Base-by-base conservation (phyloP, 2,329 filamentous ascomycete species). In the Pseudopithomyces maydicus region DNA sequence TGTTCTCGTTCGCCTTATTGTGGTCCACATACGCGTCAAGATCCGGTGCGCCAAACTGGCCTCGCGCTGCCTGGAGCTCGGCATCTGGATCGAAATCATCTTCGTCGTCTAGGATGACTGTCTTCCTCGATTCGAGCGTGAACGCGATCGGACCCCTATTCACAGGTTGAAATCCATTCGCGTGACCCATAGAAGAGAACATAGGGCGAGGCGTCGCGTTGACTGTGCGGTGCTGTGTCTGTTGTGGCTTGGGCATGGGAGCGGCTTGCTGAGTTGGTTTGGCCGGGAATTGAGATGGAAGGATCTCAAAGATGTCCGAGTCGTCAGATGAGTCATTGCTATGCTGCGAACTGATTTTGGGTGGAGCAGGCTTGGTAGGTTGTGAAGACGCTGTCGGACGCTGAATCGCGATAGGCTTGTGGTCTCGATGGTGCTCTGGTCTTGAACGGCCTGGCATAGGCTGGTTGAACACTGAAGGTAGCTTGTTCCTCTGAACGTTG, bases 1-100 rank as follows among this genome's bases (percentile, higher is more conserved):
- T 82, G 64, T 94, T 90, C 45, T 88, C 88, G 49, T 85, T 86
- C 11, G 91, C 90, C 72, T 91, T 89, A 56, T 81, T 80, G 0
- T 89, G 85, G 63, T 93, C 90, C 6, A 89, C 86, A 64, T 90
- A 92, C 54, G 79, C 80, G 64, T 81, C 80, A 11, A 82, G 79
- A 63, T 88, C 85, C 15, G 79, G 76, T 0, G 81, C 78, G 4
- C 83, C 83, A 64, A 86, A 86, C 4, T 74, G 72, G 19, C 79
- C 73, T 6, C 77, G 75, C 26, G 82, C 78, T 33, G 80, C 74
- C 14, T 76, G 73, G 22, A 82, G 75, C 2, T 72, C 77, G 15
- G 72, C 75, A 62, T 82, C 81, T 2, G 80, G 79, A 53, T 83
- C 77, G 54, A 81, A 81, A 10, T 75, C 73, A 56, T 81, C 77